phyloP scores from a whole-genome alignment of 495 filamentous ascomycete genomes.

The Letharia lupina region DNA sequence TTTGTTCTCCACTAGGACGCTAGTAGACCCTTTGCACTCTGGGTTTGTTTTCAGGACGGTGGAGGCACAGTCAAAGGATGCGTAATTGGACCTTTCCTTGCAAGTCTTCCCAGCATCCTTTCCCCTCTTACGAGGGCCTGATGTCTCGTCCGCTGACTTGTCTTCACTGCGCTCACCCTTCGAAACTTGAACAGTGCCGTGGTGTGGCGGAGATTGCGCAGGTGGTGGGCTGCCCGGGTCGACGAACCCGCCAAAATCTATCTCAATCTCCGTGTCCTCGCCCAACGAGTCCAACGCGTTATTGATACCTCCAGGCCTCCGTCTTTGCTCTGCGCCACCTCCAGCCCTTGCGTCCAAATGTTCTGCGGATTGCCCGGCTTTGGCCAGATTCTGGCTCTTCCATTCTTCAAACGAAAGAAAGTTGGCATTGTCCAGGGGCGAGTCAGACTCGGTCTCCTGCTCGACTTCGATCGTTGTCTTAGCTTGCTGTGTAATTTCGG shows the following conservation, averaged over 20 bases:
- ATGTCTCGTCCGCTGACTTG: slow-evolving; percentile 33
- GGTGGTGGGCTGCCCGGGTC: slow-evolving; percentile 28
- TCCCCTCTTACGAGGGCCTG: slow-evolving; percentile 47
- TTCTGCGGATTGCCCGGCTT: slow-evolving; percentile 74
- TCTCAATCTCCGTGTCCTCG: slow-evolving; percentile 83
- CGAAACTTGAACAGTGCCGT: slow-evolving; percentile 29
- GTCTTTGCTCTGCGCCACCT: slow-evolving; percentile 35
- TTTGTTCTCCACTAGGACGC: slow-evolving; percentile 90
- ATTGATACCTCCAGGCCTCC: slow-evolving; percentile 47
- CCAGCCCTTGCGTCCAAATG: slow-evolving; percentile 50
- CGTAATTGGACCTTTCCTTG: slow-evolving; percentile 93
- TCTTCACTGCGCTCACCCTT: slow-evolving; percentile 28
- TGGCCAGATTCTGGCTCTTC: slow-evolving; percentile 89
- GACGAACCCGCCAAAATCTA: slow-evolving; percentile 73
- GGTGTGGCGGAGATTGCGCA: slow-evolving; percentile 29
- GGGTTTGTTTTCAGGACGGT: slow-evolving; percentile 85
- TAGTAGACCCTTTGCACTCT: slow-evolving; percentile 72
- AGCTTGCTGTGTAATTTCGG: slow-evolving; percentile 1
- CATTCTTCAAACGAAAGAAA: slow-evolving; percentile 98
- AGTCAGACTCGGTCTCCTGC: slow-evolving; percentile 50
- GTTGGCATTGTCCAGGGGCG: slow-evolving; percentile 67
- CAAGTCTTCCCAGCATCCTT: slow-evolving; percentile 94
- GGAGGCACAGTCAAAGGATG: slow-evolving; percentile 92
- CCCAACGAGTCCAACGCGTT: slow-evolving; percentile 67
- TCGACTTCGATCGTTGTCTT: slow-evolving; percentile 6